Evolutionary conservation across 176 grass and related monocot genomes (phyloP), one percentile per base, ranked within the genome.

Genomic region (Elaeis guineensis): DNA sequence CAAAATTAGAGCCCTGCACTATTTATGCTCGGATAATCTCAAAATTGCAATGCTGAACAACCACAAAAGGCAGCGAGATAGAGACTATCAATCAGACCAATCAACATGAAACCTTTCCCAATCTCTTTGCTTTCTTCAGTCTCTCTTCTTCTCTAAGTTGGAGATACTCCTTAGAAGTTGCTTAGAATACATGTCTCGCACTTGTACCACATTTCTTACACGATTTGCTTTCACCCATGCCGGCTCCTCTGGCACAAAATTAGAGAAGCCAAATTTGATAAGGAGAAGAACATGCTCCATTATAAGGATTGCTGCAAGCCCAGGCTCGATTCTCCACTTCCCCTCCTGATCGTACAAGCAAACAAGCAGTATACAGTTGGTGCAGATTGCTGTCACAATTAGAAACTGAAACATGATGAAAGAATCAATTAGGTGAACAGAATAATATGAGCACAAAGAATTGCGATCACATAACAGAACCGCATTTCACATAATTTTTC

Each of bases 231-330:
- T 90, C 72, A 96, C 87, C 87, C 92, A 96, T 51, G 92, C 92
- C 32, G 92, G 92, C 54, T 90, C 92, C 87, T 98, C 93, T 8
- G 93, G 93, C 28, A 98, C 93, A 16, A 89, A 98, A 73, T 98
- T 81, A 17, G 93, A 92, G 73, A 98, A 92, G 30, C 84, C 93
- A 62, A 98, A 98, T 67, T 98, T 98, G 67, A 98, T 77, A 39
- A 98, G 77, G 59, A 98, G 88, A 66, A 89, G 93, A 74, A 69
- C 76, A 44, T 98, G 93, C 66, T 98, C 93, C 68, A 98, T 83
- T 78, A 92, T 58, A 50, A 98, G 73, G 75, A 98, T 98, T 18
- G 88, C 87, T 2, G 79, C 84, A 17, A 98, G 79, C 76, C 93
- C 93, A 69, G 88, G 93, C 25, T 98, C 93, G 70, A 92, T 89